Conservation (phyloP, 495 filamentous ascomycete species). For the Podospora comata region DNA sequence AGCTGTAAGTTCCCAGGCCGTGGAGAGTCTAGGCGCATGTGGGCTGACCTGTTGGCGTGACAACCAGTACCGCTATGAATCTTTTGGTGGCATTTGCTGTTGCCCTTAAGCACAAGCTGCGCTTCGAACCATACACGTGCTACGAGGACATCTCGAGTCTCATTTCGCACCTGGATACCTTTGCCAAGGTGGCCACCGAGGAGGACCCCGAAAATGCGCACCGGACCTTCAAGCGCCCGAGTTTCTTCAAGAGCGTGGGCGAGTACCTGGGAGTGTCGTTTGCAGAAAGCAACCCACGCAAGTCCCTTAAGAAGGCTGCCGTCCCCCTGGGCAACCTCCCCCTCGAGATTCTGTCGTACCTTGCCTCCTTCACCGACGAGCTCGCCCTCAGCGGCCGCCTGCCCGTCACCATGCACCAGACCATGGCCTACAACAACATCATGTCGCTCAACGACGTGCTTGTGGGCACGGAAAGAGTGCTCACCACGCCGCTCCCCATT, state of each 20-base stretch:
- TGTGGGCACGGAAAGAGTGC: conserved; percentile 72
- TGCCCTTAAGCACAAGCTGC: conserved; percentile 79
- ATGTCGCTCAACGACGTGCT: conserved; percentile 67
- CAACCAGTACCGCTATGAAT: conserved; percentile 65
- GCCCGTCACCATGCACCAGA: conserved; percentile 47
- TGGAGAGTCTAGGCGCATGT: not conserved
- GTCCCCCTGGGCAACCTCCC: conserved; percentile 70
- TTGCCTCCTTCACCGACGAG: conserved; percentile 64
- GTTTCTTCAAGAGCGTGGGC: conserved; percentile 61
- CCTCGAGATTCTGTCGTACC: conserved; percentile 70
- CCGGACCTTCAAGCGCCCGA: conserved; percentile 31
- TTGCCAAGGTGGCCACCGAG: conserved; percentile 64
- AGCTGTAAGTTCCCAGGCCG: conserved; percentile 47
- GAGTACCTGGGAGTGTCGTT: conserved; percentile 70
- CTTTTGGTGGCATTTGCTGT: conserved; percentile 75
- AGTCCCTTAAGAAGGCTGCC: conserved; percentile 62
- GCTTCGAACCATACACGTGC: conserved; percentile 78
- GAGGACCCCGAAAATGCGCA: conserved; percentile 45
- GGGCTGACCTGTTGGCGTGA: conserved; percentile 1
- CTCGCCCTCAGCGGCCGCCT: conserved; percentile 54
- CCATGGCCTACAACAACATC: conserved; percentile 51
- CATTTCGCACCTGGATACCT: conserved; percentile 61
- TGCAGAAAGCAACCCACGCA: conserved; percentile 68
- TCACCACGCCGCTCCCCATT: conserved; percentile 78
- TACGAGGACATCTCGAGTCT: conserved; percentile 64